Evolutionary conservation across 768 basidiomycete genomes (phyloP).

Genomic region (Cystobasidiopsis lactophilus): DNA sequence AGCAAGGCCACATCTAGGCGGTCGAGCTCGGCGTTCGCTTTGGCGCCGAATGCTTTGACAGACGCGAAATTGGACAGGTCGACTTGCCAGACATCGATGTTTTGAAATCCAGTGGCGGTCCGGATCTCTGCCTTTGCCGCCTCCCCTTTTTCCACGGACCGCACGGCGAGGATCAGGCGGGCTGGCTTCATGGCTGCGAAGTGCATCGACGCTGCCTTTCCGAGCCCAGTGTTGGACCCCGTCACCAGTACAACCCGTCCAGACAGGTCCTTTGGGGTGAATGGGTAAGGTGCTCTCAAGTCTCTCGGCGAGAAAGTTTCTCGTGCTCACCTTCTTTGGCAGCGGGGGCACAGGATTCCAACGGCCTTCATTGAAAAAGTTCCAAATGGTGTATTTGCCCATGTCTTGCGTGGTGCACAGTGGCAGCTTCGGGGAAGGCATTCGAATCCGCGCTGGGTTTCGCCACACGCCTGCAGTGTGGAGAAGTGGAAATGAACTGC

Average conservation of each 20-base stretch:
- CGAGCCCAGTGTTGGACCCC: not conserved
- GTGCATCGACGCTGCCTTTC: not conserved
- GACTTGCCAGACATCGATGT: not conserved
- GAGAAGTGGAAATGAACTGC: no score
- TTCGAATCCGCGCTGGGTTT: no score
- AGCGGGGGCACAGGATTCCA: no score
- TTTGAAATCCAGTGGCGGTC: not conserved
- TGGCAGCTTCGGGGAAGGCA: no score
- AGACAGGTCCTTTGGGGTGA: not conserved
- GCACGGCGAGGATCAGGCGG: not conserved
- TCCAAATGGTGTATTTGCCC: no score
- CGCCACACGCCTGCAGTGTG: no score
- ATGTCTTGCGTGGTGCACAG: no score
- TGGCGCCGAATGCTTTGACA: not conserved
- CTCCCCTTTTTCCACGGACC: not conserved
- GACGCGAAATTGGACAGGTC: not conserved
- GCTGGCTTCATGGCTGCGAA: not conserved
- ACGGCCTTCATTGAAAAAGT: no score
- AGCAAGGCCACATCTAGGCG: not conserved
- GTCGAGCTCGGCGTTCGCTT: not conserved
- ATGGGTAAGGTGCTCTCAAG: no score
- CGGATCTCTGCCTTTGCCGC: not conserved
- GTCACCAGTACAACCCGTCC: not conserved
- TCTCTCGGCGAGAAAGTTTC: no score
- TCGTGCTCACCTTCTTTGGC: no score